Percentiles rank a stretch among this genome's conserved stretches.
phyloP scores from a whole-genome alignment of 345 rosid species.

The Cardamine chenopodiifolia region DNA sequence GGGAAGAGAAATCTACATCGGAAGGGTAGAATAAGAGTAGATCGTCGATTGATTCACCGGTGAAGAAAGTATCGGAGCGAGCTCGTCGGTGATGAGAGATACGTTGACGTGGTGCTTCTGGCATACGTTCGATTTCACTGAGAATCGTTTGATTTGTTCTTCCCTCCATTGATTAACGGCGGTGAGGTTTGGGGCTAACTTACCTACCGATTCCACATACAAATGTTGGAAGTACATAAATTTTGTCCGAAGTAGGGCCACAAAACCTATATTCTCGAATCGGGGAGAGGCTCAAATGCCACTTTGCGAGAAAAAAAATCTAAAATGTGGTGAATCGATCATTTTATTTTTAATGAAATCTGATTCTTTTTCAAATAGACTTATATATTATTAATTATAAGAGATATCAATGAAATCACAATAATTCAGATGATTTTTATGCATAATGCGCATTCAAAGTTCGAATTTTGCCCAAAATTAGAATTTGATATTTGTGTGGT shows the following conservation, averaged over 20 bases:
- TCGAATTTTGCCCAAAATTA: too few relatives aligned
- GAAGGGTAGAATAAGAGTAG: constrained; percentile 81
- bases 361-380: too few relatives aligned
- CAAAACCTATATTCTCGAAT: neutral
- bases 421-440: too few relatives aligned
- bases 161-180: constrained; percentile 12
- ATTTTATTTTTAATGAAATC: too few relatives aligned
- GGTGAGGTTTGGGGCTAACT: neutral
- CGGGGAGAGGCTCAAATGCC: too few relatives aligned
- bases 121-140: constrained; percentile 63
- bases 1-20: constrained; percentile 78
- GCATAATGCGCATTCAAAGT: too few relatives aligned
- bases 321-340: too few relatives aligned
- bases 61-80: constrained; percentile 86
- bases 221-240: neutral
- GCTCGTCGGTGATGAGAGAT: constrained; percentile 83
- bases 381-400: too few relatives aligned
- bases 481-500: too few relatives aligned
- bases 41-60: constrained; percentile 71
- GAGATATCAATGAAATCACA: too few relatives aligned
- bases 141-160: constrained; percentile 22
- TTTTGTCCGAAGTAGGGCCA: neutral
- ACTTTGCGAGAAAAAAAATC: too few relatives aligned
- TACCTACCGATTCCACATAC: neutral
- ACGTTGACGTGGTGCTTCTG: constrained; percentile 59